phyloP scores from a whole-genome alignment of 352 stramenopile genomes.

The Globisporangium rhizosaccharum region DNA sequence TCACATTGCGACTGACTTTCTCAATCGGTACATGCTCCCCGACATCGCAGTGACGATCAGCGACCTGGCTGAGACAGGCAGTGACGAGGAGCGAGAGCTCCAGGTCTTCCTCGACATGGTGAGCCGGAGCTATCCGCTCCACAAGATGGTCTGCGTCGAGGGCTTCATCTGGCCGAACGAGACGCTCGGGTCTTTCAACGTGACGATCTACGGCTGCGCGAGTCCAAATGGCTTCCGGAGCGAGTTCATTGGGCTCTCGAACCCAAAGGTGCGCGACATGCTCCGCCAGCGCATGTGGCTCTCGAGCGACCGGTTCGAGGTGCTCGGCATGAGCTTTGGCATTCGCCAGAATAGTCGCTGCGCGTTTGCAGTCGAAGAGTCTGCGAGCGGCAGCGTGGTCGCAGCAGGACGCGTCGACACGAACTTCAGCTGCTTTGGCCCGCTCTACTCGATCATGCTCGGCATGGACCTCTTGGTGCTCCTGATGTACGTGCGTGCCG shows the following conservation, averaged over 20 bases:
- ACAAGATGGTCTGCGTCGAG: slow-evolving; percentile 16
- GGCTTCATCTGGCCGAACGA: slow-evolving; percentile 20
- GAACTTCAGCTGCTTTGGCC: slow-evolving; percentile 19
- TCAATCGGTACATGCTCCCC: slow-evolving; percentile 14
- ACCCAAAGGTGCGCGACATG: slow-evolving; percentile 13
- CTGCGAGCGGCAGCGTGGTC: background rate
- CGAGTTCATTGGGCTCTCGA: slow-evolving; percentile 16
- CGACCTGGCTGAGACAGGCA: slow-evolving; percentile 4
- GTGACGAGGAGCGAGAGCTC: slow-evolving; percentile 14
- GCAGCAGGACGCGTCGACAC: slow-evolving; percentile 5
- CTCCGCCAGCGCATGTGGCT: slow-evolving; percentile 15
- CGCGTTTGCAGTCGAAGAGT: slow-evolving; percentile 7
- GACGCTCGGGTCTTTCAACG: slow-evolving; percentile 6
- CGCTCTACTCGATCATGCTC: slow-evolving; percentile 21
- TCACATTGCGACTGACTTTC: slow-evolving; percentile 18
- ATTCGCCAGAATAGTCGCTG: slow-evolving; percentile 18
- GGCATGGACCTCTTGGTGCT: slow-evolving; percentile 16
- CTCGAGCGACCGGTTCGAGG: slow-evolving; percentile 13
- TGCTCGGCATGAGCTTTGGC: slow-evolving; percentile 13
- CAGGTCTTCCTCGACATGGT: slow-evolving; percentile 17
- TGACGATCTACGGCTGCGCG: slow-evolving; percentile 19
- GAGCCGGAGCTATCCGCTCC: slow-evolving; percentile 15
- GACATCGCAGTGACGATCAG: slow-evolving; percentile 9
- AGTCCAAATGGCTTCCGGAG: slow-evolving; percentile 17
- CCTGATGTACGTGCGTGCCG: slow-evolving; percentile 11